Evolutionary conservation across 2,329 filamentous ascomycete genomes (phyloP).

Genomic region (Penicillium olsonii): DNA sequence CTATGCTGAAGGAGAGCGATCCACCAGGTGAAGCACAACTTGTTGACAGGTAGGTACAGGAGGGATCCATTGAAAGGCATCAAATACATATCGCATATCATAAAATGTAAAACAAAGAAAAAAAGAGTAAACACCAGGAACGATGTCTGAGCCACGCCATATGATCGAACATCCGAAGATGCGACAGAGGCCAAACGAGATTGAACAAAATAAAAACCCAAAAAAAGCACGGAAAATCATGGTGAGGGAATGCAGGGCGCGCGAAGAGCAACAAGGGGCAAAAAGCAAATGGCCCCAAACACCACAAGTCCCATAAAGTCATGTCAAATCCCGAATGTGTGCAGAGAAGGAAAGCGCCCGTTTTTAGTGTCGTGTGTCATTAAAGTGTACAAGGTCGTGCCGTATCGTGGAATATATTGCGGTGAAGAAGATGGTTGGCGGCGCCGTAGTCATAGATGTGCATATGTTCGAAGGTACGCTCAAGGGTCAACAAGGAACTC

Average conservation of each 20-base stretch:
- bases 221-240: constrained; percentile 19
- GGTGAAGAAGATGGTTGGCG: constrained; percentile 13
- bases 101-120: constrained; percentile 12
- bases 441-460: constrained; percentile 11
- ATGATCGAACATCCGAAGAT: constrained; percentile 10
- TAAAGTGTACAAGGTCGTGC: constrained; percentile 26
- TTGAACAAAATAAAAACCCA: constrained; percentile 5
- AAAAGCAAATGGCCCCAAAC: constrained; percentile 6
- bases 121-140: constrained; percentile 16
- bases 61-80: constrained; percentile 19
- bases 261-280: constrained; percentile 4
- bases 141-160: background rate
- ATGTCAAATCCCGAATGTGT: constrained; percentile 11
- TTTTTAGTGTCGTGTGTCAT: constrained; percentile 22
- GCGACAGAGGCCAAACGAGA: constrained; percentile 10
- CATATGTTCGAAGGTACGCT: constrained; percentile 8
- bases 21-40: constrained; percentile 5
- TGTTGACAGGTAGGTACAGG: constrained; percentile 18
- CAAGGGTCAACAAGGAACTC: constrained; percentile 39
- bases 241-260: constrained; percentile 22
- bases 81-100: constrained; percentile 24
- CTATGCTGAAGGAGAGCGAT: background rate
- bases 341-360: constrained; percentile 13
- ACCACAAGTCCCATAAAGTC: constrained; percentile 10
- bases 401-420: constrained; percentile 22